Evolutionary conservation across 352 stramenopile species (phyloP).

Genomic region (Pythium phragmiticola): DNA sequence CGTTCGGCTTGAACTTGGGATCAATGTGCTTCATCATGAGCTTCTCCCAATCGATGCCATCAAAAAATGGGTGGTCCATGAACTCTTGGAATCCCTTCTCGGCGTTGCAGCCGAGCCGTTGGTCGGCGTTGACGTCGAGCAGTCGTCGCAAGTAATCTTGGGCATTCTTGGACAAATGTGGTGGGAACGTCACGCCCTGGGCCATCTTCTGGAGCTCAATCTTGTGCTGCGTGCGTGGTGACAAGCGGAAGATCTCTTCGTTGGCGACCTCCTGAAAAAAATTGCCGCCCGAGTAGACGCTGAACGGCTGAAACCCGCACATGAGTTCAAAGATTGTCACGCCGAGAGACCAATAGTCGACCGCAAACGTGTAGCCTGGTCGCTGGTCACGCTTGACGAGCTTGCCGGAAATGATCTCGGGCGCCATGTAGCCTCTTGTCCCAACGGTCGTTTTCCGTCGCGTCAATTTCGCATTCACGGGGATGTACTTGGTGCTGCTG

Average conservation of each 20-base stretch:
- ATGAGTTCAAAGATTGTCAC: constrained; percentile 89
- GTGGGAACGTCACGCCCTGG: constrained; percentile 59
- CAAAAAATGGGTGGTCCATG: constrained; percentile 89
- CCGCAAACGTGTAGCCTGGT: constrained; percentile 70
- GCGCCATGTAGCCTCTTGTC: constrained; percentile 90
- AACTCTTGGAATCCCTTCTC: constrained; percentile 84
- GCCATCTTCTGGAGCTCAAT: constrained; percentile 83
- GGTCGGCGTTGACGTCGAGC: constrained; percentile 74
- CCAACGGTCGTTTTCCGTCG: constrained; percentile 82
- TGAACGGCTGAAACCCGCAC: constrained; percentile 85
- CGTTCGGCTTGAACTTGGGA: constrained; percentile 68
- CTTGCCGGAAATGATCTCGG: constrained; percentile 88
- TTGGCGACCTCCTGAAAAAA: constrained; percentile 81
- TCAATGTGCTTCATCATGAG: constrained; percentile 89
- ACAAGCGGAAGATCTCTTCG: constrained; percentile 74
- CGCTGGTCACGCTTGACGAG: constrained; percentile 77
- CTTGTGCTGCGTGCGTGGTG: constrained; percentile 70
- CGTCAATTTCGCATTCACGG: constrained; percentile 57
- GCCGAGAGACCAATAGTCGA: constrained; percentile 83
- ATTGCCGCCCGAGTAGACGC: constrained; percentile 60
- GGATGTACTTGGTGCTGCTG: constrained; percentile 44
- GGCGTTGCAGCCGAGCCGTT: constrained; percentile 65
- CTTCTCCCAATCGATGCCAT: constrained; percentile 81
- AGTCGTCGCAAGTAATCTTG: constrained; percentile 81
- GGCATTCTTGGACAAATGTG: constrained; percentile 57